phyloP scores from a whole-genome alignment of 73 alveolate genomes.

The Effrenium voratum region DNA sequence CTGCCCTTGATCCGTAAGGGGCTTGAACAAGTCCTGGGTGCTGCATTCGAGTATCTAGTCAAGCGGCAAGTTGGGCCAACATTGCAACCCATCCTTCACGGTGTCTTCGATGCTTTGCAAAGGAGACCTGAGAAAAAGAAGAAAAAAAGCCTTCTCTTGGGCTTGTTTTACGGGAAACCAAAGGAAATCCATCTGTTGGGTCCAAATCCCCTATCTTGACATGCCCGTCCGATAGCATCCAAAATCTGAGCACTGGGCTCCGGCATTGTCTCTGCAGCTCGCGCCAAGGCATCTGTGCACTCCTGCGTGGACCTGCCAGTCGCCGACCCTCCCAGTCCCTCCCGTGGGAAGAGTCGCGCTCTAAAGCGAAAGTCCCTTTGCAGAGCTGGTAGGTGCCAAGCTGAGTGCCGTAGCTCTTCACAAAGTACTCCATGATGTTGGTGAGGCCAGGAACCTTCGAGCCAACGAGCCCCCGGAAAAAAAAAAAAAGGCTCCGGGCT shows the following conservation, averaged over 20 bases:
- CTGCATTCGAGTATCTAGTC: neutral
- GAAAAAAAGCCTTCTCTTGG: too few relatives aligned
- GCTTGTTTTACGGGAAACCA: too few relatives aligned
- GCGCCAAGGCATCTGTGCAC: conserved; percentile 85
- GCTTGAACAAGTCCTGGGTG: conserved; percentile 52
- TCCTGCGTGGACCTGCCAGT: conserved; percentile 72
- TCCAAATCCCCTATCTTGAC: too few relatives aligned
- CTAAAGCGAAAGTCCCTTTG: neutral
- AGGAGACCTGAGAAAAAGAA: conserved; percentile 62
- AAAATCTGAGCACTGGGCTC: conserved; percentile 23
- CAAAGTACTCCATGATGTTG: conserved; percentile 86
- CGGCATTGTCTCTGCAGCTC: conserved; percentile 85
- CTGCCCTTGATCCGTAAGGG: conserved; percentile 56
- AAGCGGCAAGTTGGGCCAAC: neutral
- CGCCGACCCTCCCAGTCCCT: neutral
- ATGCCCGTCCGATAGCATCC: too few relatives aligned
- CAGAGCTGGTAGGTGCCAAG: neutral
- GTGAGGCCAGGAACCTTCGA: conserved; percentile 80
- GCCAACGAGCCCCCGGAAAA: neutral
- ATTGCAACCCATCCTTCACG: conserved; percentile 24
- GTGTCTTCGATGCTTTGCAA: conserved; percentile 83
- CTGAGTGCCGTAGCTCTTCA: conserved; percentile 91
- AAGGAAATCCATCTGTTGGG: too few relatives aligned
- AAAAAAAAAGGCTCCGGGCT: neutral
- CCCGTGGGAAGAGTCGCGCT: neutral